phyloP scores from a whole-genome alignment of 2,329 filamentous ascomycete species.

The Botryotinia convoluta region DNA sequence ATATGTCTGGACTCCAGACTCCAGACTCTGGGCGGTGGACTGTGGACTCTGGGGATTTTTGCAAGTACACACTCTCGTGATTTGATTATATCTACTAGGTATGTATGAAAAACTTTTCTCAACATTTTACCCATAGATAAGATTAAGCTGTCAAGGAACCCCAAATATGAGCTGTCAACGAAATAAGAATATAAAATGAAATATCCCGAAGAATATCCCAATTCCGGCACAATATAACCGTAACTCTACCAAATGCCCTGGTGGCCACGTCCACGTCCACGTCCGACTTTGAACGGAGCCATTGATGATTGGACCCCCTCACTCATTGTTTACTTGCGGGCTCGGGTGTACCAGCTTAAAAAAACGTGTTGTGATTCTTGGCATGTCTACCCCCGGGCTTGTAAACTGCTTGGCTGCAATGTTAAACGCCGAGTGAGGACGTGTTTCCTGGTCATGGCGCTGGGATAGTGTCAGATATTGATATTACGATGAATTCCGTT shows the following conservation, averaged over 20 bases:
- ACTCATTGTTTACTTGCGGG: background rate
- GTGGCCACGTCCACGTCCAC: background rate
- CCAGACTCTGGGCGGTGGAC: background rate
- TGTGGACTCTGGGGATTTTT: background rate
- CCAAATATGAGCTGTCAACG: background rate
- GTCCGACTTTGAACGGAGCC: background rate
- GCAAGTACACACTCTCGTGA: background rate
- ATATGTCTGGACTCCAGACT: background rate
- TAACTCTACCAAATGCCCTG: background rate
- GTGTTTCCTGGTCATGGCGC: too few relatives aligned
- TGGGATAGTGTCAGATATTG: background rate
- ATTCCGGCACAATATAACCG: background rate
- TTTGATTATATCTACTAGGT: background rate
- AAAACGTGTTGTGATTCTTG: slow-evolving; percentile 3
- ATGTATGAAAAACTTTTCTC: background rate
- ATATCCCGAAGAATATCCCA: background rate
- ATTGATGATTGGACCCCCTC: background rate
- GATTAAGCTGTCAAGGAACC: background rate
- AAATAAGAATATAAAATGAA: background rate
- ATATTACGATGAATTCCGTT: background rate
- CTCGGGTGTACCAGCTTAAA: background rate
- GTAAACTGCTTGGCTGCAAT: background rate
- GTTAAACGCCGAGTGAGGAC: slow-evolving; percentile 1
- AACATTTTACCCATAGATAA: background rate
- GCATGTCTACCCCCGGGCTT: background rate